phyloP scores from a whole-genome alignment of 345 rosid genomes.

The Linum tenue region DNA sequence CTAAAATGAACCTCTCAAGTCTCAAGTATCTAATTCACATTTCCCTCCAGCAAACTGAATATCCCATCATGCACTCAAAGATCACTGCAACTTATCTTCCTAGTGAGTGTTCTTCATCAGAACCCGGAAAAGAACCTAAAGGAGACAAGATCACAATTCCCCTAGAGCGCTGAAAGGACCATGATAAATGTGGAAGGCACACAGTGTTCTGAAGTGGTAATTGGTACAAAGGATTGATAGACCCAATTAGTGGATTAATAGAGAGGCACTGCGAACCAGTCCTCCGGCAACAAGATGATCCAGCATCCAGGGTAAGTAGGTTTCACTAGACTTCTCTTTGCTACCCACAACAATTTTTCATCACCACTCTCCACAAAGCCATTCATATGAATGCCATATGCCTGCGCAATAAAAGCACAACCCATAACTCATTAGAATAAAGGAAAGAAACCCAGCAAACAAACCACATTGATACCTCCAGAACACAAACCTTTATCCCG shows the following conservation, averaged over 20 bases:
- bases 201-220: too few species aligned
- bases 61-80: not conserved
- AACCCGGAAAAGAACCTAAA: too few species aligned
- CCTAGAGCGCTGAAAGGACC: too few species aligned
- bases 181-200: too few species aligned
- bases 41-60: not conserved
- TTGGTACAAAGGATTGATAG: too few species aligned
- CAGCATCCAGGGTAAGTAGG: constrained; percentile 87
- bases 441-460: not conserved
- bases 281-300: constrained; percentile 98
- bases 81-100: not conserved
- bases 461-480: not conserved
- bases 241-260: too few species aligned
- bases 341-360: constrained; percentile 63
- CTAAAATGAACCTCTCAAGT: not conserved
- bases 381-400: constrained; percentile 90
- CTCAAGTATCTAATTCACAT: not conserved
- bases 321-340: constrained; percentile 71
- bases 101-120: not conserved
- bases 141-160: too few species aligned
- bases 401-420: constrained; percentile 28
- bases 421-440: not conserved
- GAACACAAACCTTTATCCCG: constrained; percentile 57
- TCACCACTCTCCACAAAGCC: constrained; percentile 71
- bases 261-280: constrained; percentile 64